Conservation (phyloP, 352 stramenopile genomes). For the Globisporangium abappressorium region DNA sequence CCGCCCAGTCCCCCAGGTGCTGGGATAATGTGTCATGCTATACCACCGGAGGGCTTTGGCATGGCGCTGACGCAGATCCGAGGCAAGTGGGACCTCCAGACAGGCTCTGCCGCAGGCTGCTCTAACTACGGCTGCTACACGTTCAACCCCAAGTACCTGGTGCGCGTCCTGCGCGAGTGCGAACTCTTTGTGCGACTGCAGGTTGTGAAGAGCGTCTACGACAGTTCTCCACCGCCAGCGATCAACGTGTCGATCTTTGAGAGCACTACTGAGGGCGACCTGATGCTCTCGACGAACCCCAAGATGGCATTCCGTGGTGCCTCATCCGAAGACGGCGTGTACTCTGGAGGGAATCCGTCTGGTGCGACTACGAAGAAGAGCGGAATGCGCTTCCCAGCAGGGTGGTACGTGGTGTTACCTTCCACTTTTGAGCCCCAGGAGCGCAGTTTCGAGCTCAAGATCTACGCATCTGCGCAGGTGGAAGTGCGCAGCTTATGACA, state of each 20-base stretch:
- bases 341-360: conserved; percentile 48
- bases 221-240: conserved; percentile 24
- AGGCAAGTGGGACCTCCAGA: conserved; percentile 50
- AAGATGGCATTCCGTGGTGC: conserved; percentile 47
- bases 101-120: conserved; percentile 64
- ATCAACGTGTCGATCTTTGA: conserved; percentile 76
- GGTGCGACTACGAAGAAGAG: conserved; percentile 45
- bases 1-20: conserved; percentile 29
- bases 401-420: conserved; percentile 72
- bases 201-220: conserved; percentile 20
- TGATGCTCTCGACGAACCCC: conserved; percentile 63
- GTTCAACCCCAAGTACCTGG: conserved; percentile 77
- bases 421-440: conserved; percentile 75
- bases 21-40: conserved; percentile 23
- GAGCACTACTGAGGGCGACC: conserved; percentile 47
- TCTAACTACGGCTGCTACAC: conserved; percentile 82
- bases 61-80: conserved; percentile 40
- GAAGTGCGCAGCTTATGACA: conserved; percentile 34
- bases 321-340: conserved; percentile 55
- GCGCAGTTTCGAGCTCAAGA: conserved; percentile 47
- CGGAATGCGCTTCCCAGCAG: conserved; percentile 29
- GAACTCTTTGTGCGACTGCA: conserved; percentile 57
- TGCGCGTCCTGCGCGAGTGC: conserved; percentile 50
- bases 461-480: conserved; percentile 47
- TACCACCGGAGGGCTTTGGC: conserved; percentile 54